Evolutionary conservation across 2,329 filamentous ascomycete species (phyloP).

Genomic region (Epichloe brachyelytri): DNA sequence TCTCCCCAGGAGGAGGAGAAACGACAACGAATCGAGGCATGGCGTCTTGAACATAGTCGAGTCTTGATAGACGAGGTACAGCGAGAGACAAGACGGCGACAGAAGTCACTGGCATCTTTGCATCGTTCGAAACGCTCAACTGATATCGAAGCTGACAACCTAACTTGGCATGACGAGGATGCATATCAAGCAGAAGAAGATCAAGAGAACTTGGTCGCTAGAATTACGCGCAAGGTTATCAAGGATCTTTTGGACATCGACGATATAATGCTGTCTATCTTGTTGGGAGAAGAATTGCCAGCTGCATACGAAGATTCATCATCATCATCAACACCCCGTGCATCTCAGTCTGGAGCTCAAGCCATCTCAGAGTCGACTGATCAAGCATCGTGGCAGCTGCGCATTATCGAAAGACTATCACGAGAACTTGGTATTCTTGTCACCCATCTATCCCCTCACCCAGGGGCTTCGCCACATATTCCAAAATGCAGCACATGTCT

Average conservation of each 20-base stretch:
- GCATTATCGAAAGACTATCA: conserved; percentile 71
- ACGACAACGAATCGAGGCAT: conserved; percentile 75
- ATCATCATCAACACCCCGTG: conserved; percentile 35
- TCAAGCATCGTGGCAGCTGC: conserved; percentile 55
- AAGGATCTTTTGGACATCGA: conserved; percentile 85
- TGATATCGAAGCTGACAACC: conserved; percentile 24
- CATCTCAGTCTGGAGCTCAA: conserved; percentile 21
- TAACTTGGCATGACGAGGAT: conserved; percentile 42
- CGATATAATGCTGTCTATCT: conserved; percentile 67
- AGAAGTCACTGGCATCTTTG: conserved; percentile 44
- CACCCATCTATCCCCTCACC: conserved; percentile 65
- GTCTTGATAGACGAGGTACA: conserved; percentile 81
- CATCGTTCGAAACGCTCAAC: conserved; percentile 15
- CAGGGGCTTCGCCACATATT: conserved; percentile 82
- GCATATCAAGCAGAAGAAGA: conserved; percentile 31
- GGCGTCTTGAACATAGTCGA: conserved; percentile 82
- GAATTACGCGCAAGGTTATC: conserved; percentile 76
- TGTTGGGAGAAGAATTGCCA: conserved; percentile 71
- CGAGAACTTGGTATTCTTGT: conserved; percentile 76
- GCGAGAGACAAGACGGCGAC: conserved; percentile 61
- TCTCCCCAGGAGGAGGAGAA: conserved; percentile 56
- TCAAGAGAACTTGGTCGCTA: conserved; percentile 61
- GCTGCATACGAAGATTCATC: conserved; percentile 33
- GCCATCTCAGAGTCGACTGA: conserved; percentile 18
- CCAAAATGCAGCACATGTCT: conserved; percentile 47